Evolutionary conservation across 2,329 filamentous ascomycete genomes (phyloP).

Genomic region (Emydomyces testavorans): DNA sequence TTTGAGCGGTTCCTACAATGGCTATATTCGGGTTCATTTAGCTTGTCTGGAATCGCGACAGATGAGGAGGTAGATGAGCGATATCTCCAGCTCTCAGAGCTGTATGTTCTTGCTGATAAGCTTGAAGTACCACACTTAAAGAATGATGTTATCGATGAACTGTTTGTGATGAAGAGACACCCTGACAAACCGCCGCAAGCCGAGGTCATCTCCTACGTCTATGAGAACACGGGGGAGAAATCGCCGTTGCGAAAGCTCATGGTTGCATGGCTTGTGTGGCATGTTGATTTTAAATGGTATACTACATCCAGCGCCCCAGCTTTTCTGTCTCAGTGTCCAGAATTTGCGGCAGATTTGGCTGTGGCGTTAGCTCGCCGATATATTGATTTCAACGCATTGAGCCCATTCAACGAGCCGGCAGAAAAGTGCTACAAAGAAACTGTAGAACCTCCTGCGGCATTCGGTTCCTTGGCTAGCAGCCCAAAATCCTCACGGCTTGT

Average conservation of each 20-base stretch:
- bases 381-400: not conserved
- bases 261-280: constrained; percentile 11
- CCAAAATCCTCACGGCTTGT: not conserved
- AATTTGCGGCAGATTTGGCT: constrained; percentile 9
- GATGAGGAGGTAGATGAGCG: constrained; percentile 10
- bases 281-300: constrained; percentile 10
- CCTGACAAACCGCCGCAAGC: constrained; percentile 9
- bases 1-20: constrained; percentile 12
- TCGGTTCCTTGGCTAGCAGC: not conserved
- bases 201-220: constrained; percentile 10
- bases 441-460: not conserved
- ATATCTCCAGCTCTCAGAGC: constrained; percentile 10
- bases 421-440: constrained; percentile 4
- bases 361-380: constrained; percentile 3
- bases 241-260: constrained; percentile 8
- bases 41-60: not conserved
- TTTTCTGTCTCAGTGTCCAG: constrained; percentile 5
- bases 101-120: constrained; percentile 10
- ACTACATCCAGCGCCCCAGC: not conserved
- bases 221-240: constrained; percentile 6
- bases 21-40: constrained; percentile 8
- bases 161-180: constrained; percentile 8
- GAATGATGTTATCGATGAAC: constrained; percentile 5
- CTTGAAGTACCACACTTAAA: constrained; percentile 10
- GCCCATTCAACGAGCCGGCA: constrained; percentile 3